Evolutionary conservation across 176 grass and related monocot genomes (phyloP).

Genomic region (bread wheat (Triticum aestivum)): DNA sequence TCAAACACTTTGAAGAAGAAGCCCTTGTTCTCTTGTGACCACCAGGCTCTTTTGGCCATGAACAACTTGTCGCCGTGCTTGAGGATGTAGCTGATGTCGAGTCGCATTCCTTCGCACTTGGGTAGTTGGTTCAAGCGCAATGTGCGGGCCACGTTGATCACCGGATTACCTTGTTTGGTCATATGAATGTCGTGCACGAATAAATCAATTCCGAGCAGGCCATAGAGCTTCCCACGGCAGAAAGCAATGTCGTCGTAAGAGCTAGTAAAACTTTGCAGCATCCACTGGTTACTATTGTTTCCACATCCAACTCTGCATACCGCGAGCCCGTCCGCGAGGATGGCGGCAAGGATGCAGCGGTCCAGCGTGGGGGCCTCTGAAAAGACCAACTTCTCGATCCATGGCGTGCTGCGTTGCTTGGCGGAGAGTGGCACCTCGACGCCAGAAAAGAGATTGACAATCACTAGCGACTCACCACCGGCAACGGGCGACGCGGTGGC

Average conservation of each 20-base stretch:
- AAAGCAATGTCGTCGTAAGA: neutral
- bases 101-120: neutral
- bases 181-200: neutral
- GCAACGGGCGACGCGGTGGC: neutral
- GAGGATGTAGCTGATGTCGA: neutral
- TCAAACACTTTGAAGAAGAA: neutral
- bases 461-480: neutral
- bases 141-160: neutral
- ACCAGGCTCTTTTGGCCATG: neutral
- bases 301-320: neutral
- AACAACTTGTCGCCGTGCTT: neutral
- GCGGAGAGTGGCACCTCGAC: neutral
- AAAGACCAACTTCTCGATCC: neutral
- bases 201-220: neutral
- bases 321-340: neutral
- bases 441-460: neutral
- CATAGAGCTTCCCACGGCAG: neutral
- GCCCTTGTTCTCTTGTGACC: neutral
- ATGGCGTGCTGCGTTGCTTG: neutral
- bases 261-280: fast-evolving
- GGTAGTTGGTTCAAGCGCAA: neutral
- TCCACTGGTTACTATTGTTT: neutral
- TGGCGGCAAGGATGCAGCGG: neutral
- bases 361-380: neutral
- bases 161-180: neutral